phyloP scores from a whole-genome alignment of 2,329 filamentous ascomycete genomes.

The Alternaria ethzedia region DNA sequence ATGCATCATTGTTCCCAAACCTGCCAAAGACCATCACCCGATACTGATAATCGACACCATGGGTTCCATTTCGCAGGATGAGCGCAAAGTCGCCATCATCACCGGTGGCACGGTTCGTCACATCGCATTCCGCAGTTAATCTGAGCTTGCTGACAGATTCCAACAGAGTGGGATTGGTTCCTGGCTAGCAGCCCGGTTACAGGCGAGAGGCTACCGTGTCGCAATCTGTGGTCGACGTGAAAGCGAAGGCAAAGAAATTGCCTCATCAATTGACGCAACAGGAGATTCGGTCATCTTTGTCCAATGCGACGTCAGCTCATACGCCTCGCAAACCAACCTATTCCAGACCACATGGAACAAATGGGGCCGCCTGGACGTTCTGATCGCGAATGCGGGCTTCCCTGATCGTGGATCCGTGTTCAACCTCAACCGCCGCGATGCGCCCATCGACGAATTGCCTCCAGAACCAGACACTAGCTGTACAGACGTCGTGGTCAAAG shows the following conservation, averaged over 20 bases:
- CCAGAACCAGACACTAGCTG: conserved; percentile 53
- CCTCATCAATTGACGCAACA: conserved; percentile 17
- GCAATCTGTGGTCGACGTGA: conserved; percentile 51
- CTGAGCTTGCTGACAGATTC: conserved; percentile 1
- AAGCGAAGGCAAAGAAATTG: conserved; percentile 43
- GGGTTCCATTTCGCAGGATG: conserved; percentile 9
- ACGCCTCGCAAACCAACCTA: conserved; percentile 52
- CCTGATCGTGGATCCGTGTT: conserved; percentile 56
- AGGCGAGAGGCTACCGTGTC: conserved; percentile 45
- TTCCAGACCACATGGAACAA: conserved; percentile 54
- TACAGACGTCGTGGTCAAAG: conserved; percentile 59
- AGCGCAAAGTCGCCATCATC: conserved; percentile 48
- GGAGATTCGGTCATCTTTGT: conserved; percentile 52
- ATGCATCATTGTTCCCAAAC: not conserved
- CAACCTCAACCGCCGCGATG: conserved; percentile 44
- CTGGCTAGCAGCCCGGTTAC: conserved; percentile 50
- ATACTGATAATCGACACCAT: conserved; percentile 1
- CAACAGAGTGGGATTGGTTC: conserved; percentile 57
- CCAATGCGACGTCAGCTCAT: conserved; percentile 55
- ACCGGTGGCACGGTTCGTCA: conserved; percentile 51
- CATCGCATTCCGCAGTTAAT: not conserved
- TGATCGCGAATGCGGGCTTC: conserved; percentile 60
- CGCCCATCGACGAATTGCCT: conserved; percentile 44
- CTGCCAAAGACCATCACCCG: not conserved
- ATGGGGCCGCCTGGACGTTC: conserved; percentile 56